A percentile compares a stretch with the other conserved stretches of the same genome.
phyloP scores from a whole-genome alignment of 768 basidiomycete species.

The Plicaturopsis crispa region DNA sequence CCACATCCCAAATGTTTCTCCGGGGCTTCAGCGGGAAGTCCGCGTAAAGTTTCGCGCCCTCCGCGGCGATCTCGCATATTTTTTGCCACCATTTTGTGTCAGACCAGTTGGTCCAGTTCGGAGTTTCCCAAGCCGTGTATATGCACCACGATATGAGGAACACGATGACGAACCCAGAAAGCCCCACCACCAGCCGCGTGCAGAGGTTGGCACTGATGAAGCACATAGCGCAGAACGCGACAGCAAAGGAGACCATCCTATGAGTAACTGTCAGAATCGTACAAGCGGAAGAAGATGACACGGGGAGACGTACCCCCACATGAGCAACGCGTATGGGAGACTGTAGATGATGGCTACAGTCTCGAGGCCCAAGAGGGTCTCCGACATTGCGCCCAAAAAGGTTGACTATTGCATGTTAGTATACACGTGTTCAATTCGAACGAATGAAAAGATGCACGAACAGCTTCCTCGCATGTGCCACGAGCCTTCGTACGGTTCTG shows the following conservation, averaged over 20 bases:
- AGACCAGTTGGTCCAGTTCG: neutral
- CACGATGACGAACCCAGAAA: constrained; percentile 14
- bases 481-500: constrained; percentile 31
- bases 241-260: constrained; percentile 28
- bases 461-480: constrained; percentile 28
- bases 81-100: neutral
- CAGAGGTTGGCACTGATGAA: constrained; percentile 16
- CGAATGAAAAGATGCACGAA: constrained; percentile 12
- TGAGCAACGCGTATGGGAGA: constrained; percentile 32
- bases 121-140: neutral
- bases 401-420: constrained; percentile 7
- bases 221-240: constrained; percentile 21
- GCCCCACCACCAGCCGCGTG: constrained; percentile 19
- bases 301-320: constrained; percentile 45
- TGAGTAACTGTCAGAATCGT: neutral
- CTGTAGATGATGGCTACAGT: constrained; percentile 36
- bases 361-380: constrained; percentile 33
- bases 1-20: neutral
- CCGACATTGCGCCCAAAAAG: constrained; percentile 16
- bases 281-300: neutral
- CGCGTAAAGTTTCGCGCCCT: too few relatives aligned
- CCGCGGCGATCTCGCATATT: too few relatives aligned
- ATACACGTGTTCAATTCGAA: too few relatives aligned
- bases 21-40: neutral
- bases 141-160: constrained; percentile 21